These are phyloP conservation scores for Schoenoplectus triqueter DNA, from an alignment of 202 grass and related monocot genomes.

Conservation along the genomic window DNA sequence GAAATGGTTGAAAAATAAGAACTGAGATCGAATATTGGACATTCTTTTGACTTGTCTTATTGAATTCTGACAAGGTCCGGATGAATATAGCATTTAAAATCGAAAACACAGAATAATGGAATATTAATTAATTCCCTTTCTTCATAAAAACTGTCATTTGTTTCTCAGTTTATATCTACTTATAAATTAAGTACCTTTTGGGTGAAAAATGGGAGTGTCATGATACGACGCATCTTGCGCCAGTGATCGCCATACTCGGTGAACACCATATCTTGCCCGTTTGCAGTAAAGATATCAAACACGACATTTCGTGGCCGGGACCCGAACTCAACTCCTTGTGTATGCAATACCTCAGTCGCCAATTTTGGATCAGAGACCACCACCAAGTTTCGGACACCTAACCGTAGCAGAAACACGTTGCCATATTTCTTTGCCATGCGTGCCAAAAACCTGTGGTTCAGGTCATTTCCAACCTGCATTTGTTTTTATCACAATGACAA, in stretches of 20 bases:
- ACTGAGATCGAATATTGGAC: neutral
- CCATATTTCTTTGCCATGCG: constrained; percentile 40
- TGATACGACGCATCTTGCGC: constrained; percentile 51
- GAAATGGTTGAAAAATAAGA: neutral
- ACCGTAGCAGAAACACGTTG: constrained; percentile 39
- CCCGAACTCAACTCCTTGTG: constrained; percentile 48
- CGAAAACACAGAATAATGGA: neutral
- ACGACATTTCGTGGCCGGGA: constrained; percentile 46
- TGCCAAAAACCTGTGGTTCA: constrained; percentile 43
- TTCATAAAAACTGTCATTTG: neutral
- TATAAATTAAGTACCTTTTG: constrained; percentile 37
- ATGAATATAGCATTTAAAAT: neutral
- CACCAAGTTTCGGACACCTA: constrained; percentile 42
- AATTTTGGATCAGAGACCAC: constrained; percentile 46
- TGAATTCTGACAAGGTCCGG: neutral
- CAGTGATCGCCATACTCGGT: constrained; percentile 51
- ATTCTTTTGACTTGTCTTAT: neutral
- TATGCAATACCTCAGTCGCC: constrained; percentile 45
- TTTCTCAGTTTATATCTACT: neutral
- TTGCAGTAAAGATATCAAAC: constrained; percentile 48
- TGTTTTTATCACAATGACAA: constrained; percentile 21
- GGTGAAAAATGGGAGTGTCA: constrained; percentile 51
- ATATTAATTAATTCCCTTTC: neutral
- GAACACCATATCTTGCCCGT: constrained; percentile 50
- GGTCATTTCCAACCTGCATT: constrained; percentile 47